Base-by-base conservation (phyloP, 768 basidiomycete species). In the Naganishia onofrii region DNA sequence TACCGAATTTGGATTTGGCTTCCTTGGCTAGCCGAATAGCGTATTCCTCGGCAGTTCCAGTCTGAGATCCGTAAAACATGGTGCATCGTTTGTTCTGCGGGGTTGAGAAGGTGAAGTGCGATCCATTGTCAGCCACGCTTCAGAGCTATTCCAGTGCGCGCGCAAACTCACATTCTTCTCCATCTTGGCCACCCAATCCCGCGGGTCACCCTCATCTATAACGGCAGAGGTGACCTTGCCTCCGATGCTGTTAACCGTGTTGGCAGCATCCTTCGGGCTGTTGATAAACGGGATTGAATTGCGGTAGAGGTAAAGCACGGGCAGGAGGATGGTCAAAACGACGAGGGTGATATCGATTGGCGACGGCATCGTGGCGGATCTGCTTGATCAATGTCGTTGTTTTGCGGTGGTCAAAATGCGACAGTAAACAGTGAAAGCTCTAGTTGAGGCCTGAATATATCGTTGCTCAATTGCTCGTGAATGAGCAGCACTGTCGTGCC, bases 21-120 rank as follows among this genome's bases (percentile, higher is more conserved):
- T 99, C 95, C 83, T 98, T 98, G 17, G 95, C 95, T 12, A 99
- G 86, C 80, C 96, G 90, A 74, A 95, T 93, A 51, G 94, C 94
- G 73, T 82, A 96, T 81, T 99, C 95, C 81, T 98, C 96, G 1
- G 95, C 95, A 19, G 95, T 99, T 69, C 95, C 95, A 0, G 95
- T 99, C 79, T 99, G 95, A 26, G 95, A 97, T 69, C 95, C 95
- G 78, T 96, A 99, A 81, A 99, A 95, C 77, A 98, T 97, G 76
- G 92, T 90, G 19, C 95, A 84, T 71, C 93, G 92, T 82, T 96
- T 97, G 87, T 94, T 95, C 94, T 97, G 77, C 9, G 32, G 4
- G 64, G 38, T 7, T 38, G 67, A 38, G 65, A 71, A 48, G 70
- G 76, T 66, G 54, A 26, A 29, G 7, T 57, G 32, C 72, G 57